Percentiles rank a stretch among this genome's conserved stretches.
phyloP scores from a whole-genome alignment of 805 yeast genomes.

The Candida michaelii region DNA sequence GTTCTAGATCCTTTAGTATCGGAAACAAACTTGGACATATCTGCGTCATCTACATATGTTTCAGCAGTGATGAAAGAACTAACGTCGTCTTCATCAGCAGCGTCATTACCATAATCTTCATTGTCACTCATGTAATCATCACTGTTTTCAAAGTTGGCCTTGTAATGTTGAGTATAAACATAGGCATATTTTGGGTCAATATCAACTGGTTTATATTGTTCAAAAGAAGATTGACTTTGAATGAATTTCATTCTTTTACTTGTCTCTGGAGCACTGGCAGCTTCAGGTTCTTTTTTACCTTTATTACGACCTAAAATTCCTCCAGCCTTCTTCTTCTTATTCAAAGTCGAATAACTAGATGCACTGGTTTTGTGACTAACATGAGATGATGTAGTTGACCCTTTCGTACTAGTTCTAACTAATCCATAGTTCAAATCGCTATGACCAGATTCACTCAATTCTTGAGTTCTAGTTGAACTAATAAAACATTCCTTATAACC shows the following conservation, averaged over 20 bases:
- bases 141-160: conserved; percentile 18
- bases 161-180: conserved; percentile 22
- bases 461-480: conserved; percentile 22
- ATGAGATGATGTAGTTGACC: conserved; percentile 24
- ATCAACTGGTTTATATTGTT: conserved; percentile 23
- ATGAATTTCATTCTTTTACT: conserved; percentile 29
- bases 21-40: conserved; percentile 12
- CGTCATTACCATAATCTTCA: conserved; percentile 18
- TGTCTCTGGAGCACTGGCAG: conserved; percentile 18
- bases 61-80: conserved; percentile 35
- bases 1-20: conserved; percentile 3
- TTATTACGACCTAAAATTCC: conserved; percentile 13
- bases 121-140: conserved; percentile 23
- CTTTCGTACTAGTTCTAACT: conserved; percentile 22
- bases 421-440: conserved; percentile 19
- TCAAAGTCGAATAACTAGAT: conserved; percentile 16
- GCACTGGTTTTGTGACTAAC: conserved; percentile 28
- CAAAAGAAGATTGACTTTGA: conserved; percentile 25
- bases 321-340: conserved; percentile 30
- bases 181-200: conserved; percentile 22
- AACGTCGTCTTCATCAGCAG: conserved; percentile 24
- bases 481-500: conserved; percentile 30
- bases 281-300: conserved; percentile 9
- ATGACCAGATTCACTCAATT: conserved; percentile 16
- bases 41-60: conserved; percentile 21